Conservation (phyloP, 1,284 basidiomycete species). For the Ceratobasidium sp. region DNA sequence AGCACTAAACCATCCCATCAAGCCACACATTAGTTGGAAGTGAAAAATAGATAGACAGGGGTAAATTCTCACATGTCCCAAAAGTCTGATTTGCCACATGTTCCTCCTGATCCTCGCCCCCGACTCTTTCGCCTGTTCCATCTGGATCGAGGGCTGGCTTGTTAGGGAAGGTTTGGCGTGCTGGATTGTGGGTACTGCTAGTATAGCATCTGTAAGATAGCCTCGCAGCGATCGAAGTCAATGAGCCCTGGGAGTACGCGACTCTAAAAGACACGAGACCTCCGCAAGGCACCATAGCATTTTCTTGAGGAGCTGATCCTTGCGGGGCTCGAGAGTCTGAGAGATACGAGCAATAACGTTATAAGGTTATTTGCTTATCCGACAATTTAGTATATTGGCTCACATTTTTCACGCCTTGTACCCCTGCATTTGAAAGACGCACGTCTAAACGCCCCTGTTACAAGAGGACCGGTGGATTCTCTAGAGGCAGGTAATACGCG, state of each 20-base stretch:
- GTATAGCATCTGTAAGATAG: neutral
- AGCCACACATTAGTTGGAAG: neutral
- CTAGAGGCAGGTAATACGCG: neutral
- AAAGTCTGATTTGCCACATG: neutral
- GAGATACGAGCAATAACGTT: neutral
- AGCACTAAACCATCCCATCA: neutral
- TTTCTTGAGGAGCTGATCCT: neutral
- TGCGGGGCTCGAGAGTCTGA: neutral
- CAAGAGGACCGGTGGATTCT: neutral
- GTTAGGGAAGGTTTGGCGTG: conserved; percentile 2
- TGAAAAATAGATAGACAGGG: neutral
- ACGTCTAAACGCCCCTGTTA: neutral
- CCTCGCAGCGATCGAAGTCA: neutral
- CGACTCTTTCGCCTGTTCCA: neutral
- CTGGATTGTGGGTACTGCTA: neutral
- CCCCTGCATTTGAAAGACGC: neutral
- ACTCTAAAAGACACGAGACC: neutral
- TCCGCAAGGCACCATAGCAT: neutral
- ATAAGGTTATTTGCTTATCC: neutral
- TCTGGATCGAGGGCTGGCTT: neutral
- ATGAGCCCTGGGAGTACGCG: neutral
- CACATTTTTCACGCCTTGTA: conserved; percentile 1
- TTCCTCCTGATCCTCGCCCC: neutral
- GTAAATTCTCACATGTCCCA: conserved; percentile 12
- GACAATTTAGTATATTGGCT: neutral